A percentile compares a stretch with the other conserved stretches of the same genome.
phyloP scores from a whole-genome alignment of 2,329 filamentous ascomycete species.

The Metarhizium album region DNA sequence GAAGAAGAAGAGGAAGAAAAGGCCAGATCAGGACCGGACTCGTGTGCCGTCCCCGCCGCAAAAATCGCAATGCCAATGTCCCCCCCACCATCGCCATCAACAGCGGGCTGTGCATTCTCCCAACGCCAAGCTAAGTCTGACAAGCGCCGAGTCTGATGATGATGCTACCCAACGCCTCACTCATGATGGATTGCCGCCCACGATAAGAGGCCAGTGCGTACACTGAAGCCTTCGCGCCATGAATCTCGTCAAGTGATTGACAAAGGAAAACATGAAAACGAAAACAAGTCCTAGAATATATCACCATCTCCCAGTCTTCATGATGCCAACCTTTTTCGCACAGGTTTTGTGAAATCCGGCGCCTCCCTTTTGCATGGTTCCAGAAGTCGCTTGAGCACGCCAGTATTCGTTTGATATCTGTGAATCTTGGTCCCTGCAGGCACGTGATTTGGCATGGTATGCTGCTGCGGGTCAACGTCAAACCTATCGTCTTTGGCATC shows the following conservation, averaged over 20 bases:
- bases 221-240: not conserved
- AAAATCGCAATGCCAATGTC: not conserved
- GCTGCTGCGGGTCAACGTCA: not conserved
- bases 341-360: not conserved
- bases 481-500: not conserved
- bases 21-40: not conserved
- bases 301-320: not conserved
- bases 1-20: no score
- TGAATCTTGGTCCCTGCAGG: constrained; percentile 9
- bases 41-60: not conserved
- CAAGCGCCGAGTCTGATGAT: not conserved
- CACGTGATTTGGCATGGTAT: not conserved
- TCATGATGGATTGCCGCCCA: not conserved
- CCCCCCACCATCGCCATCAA: not conserved
- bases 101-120: constrained; percentile 3
- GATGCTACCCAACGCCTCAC: constrained; percentile 3
- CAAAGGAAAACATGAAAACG: not conserved
- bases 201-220: not conserved
- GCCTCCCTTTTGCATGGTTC: constrained; percentile 3
- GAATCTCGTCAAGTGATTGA: not conserved
- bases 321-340: not conserved
- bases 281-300: not conserved
- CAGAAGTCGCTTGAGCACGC: constrained; percentile 6
- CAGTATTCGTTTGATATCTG: constrained; percentile 12
- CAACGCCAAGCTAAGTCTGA: not conserved